A percentile compares a stretch with the other conserved stretches of the same genome.
Evolutionary conservation across 176 grass and related monocot species (phyloP).

Genomic region (Eleusine coracana): DNA sequence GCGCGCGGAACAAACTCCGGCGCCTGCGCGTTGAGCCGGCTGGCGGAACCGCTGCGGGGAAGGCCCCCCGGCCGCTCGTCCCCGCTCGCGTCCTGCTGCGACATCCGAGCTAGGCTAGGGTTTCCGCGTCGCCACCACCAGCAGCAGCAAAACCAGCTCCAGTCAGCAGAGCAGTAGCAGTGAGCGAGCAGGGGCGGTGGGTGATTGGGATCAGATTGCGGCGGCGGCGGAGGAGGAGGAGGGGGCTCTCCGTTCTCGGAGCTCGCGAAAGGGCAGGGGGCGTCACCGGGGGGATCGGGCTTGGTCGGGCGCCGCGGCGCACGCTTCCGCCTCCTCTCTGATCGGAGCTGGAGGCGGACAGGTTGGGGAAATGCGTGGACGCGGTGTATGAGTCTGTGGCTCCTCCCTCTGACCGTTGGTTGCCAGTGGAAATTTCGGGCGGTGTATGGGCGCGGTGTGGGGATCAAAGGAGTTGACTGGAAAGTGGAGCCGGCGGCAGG

Average conservation of each 20-base stretch:
- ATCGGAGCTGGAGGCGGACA: conserved; percentile 42
- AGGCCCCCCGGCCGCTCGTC: conserved; percentile 45
- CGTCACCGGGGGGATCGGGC: conserved; percentile 10
- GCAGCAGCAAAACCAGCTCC: background rate
- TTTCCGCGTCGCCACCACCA: conserved; percentile 27
- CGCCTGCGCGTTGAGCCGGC: conserved; percentile 84
- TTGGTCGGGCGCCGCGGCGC: conserved; percentile 48
- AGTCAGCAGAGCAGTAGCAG: background rate
- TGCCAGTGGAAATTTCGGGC: accelerated
- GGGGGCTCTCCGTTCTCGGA: background rate
- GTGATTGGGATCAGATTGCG: background rate
- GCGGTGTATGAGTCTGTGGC: background rate
- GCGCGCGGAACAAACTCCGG: conserved; percentile 88
- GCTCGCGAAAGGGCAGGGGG: conserved; percentile 26
- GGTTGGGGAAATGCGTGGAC: background rate
- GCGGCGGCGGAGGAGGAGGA: background rate
- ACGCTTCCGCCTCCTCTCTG: conserved; percentile 34
- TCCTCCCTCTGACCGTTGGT: background rate
- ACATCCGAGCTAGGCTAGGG: conserved; percentile 68
- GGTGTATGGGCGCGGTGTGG: conserved; percentile 28
- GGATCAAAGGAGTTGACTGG: background rate
- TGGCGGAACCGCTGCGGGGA: conserved; percentile 57
- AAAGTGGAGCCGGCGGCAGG: conserved; percentile 14
- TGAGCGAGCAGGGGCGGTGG: background rate
- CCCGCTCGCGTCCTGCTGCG: conserved; percentile 58